A percentile compares a stretch with the other conserved stretches of the same genome.
Evolutionary conservation across 1,284 basidiomycete species (phyloP).

Genomic region (Mycosarcoma mackinlayi): DNA sequence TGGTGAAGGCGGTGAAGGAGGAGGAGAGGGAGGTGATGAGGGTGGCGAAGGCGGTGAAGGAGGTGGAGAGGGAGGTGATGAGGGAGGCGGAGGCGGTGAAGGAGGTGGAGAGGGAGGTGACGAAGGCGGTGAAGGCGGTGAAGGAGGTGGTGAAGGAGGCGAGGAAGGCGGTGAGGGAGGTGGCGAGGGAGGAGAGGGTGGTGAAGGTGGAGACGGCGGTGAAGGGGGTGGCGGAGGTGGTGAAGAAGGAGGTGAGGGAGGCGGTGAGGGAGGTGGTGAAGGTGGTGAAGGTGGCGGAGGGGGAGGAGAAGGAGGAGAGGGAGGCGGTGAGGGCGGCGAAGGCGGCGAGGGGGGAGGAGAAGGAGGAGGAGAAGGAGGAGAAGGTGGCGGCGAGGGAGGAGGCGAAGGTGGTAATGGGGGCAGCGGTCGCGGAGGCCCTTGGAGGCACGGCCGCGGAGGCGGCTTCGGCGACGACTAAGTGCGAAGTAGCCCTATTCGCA

Average conservation of each 20-base stretch:
- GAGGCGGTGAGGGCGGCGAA: slow-evolving; percentile 1
- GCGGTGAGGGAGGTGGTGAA: too few relatives aligned
- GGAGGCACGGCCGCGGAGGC: neutral
- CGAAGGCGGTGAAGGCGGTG: slow-evolving; percentile 3
- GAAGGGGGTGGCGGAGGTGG: neutral
- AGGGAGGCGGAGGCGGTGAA: neutral
- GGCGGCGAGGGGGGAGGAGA: slow-evolving; percentile 4
- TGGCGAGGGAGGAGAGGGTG: neutral
- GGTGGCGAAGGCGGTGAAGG: neutral
- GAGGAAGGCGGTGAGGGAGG: neutral
- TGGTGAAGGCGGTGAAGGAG: neutral
- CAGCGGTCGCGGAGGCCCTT: neutral
- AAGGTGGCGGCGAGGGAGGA: slow-evolving; percentile 1
- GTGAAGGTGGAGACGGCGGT: neutral
- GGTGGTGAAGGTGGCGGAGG: too few relatives aligned
- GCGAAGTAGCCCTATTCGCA: neutral
- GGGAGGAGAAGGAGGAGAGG: slow-evolving; percentile 3
- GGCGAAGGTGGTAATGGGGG: neutral
- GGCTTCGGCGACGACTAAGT: slow-evolving; percentile 15
- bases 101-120: slow-evolving; percentile 1
- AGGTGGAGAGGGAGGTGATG: neutral
- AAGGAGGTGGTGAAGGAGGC: slow-evolving; percentile 1
- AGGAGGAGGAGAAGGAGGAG: slow-evolving; percentile 13
- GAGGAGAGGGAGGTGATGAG: neutral
- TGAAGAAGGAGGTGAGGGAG: slow-evolving; percentile 1